Base-by-base conservation (phyloP, 192 early-diverging fungal genomes). In the Entophlyctis luteolus region DNA sequence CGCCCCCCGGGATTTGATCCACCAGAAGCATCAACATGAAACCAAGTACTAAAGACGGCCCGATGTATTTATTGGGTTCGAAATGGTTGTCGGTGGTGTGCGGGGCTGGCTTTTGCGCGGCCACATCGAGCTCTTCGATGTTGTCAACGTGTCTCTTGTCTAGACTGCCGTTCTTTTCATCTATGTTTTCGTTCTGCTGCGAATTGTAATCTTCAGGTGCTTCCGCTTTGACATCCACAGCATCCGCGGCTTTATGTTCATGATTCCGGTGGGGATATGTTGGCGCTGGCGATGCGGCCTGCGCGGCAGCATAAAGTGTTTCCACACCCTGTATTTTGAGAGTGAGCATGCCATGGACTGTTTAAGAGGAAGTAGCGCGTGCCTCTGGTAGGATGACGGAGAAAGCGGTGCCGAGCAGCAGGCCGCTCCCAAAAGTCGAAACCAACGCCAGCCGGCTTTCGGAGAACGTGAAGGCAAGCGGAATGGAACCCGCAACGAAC, bases 11-110 rank as follows among this genome's bases (percentile, higher is more conserved):
- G 42, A 86, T 65, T 53, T 88, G 84, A 72, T 96, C 94, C 22
- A 96, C 87, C 39, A 96, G 71, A 62, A 94, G 91, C 94, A 97
- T 97, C 69, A 91, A 76, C 25, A 82, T 81, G 67, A 95, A 97
- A 22, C 94, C 94, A 33, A 89, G 71, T 4, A 90, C 72, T 48
- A 97, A 77, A 18, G 91, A 80, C 48, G 90, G 73, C 4, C 94
- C 93, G 67, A 97, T 87, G 42, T 89, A 87, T 37, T 73, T 79
- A 69, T 86, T 85, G 16, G 63, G 63, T 2, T 63, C 60, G 35
- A 34, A 49, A 63, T 63, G 60, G 0, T 82, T 62, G 29, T 65
- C 68, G 36, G 72, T 65, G 3, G 53, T 37, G 27, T 55, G 33
- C n/a, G n/a, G n/a, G n/a, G n/a, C n/a, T n/a, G n/a, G n/a, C 3